phyloP scores from a whole-genome alignment of 768 basidiomycete species.

The Calocera viscosa region DNA sequence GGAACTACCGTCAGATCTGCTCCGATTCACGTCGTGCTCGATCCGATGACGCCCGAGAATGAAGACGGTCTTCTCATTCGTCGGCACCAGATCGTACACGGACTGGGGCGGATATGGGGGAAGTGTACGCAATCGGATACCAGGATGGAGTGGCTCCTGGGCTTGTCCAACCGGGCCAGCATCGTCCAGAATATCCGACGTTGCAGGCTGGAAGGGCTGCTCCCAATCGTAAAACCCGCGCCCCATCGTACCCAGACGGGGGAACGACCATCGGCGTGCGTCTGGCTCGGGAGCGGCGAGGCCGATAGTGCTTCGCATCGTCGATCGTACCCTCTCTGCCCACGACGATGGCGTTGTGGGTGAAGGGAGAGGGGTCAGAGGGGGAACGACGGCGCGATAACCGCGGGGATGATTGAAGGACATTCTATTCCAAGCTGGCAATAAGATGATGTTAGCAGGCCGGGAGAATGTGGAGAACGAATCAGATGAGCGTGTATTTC shows the following conservation, averaged over 20 bases:
- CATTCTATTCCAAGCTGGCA: background rate
- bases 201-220: background rate
- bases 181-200: background rate
- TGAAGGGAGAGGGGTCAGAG: background rate
- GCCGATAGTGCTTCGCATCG: constrained; percentile 2
- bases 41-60: background rate
- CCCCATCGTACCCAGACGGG: background rate
- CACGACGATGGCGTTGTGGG: background rate
- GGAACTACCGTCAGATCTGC: background rate
- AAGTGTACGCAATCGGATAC: background rate
- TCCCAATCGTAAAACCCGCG: background rate
- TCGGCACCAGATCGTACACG: background rate
- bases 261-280: background rate
- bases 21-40: background rate
- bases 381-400: background rate
- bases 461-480: background rate
- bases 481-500: background rate
- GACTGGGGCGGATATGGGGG: constrained; percentile 1
- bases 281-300: background rate
- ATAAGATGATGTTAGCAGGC: background rate
- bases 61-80: background rate
- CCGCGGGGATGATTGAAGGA: background rate
- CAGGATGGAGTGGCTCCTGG: background rate
- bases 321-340: background rate
- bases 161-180: background rate